phyloP scores from a whole-genome alignment of 2,329 filamentous ascomycete genomes.

The Aspergillus melleus region DNA sequence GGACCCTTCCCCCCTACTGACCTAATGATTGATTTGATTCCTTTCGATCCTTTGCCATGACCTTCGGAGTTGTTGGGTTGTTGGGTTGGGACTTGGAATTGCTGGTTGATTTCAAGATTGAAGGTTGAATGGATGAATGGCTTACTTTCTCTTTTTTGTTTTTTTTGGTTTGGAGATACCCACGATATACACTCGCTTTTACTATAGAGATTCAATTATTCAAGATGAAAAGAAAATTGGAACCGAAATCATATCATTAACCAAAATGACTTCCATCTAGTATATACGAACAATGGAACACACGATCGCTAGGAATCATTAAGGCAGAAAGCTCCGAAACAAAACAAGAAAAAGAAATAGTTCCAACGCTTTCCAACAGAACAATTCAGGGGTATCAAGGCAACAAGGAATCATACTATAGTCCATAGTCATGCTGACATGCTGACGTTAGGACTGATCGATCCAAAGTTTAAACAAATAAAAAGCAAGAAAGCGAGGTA shows the following conservation, averaged over 20 bases:
- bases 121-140: background rate
- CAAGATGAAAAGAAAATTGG: background rate
- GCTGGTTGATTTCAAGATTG: background rate
- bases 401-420: background rate
- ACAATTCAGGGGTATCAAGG: background rate
- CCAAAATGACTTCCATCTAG: background rate
- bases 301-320: no score
- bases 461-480: background rate
- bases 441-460: background rate
- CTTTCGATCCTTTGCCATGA: no score
- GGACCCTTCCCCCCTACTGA: background rate
- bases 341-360: background rate
- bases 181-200: background rate
- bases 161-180: background rate
- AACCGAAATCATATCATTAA: background rate
- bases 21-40: background rate
- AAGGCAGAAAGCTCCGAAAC: background rate
- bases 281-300: no score
- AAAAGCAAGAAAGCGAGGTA: background rate
- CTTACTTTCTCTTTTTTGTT: background rate
- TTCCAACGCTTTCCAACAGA: background rate
- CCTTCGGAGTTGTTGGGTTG: background rate
- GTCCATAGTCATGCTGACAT: background rate
- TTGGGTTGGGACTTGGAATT: background rate
- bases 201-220: no score